Conservation (phyloP, 176 grass and related monocot species). For the Pontederia paniculata region DNA sequence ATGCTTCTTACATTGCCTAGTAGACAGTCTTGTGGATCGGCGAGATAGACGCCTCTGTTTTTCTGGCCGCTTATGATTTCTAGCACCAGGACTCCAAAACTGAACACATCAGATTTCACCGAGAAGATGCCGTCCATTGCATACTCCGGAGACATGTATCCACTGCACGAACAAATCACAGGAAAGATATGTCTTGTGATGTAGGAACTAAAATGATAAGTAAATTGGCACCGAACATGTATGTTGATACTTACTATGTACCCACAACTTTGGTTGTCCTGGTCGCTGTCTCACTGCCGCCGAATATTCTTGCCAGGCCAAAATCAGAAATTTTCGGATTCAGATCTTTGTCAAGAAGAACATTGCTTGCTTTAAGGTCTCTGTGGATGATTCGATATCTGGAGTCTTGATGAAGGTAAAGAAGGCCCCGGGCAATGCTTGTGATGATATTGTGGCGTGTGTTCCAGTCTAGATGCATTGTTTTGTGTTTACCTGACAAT, state of each 20-base stretch:
- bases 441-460: slow-evolving; percentile 53
- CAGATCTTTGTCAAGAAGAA: no score
- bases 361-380: slow-evolving; percentile 68
- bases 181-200: background rate
- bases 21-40: slow-evolving; percentile 37
- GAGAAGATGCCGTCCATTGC: slow-evolving; percentile 59
- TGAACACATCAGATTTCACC: slow-evolving; percentile 59
- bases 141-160: slow-evolving; percentile 63
- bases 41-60: slow-evolving; percentile 45
- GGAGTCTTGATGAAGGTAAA: slow-evolving; percentile 80
- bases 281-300: slow-evolving; percentile 48
- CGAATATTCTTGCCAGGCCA: slow-evolving; percentile 72
- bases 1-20: slow-evolving; percentile 34
- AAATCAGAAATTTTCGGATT: slow-evolving; percentile 92
- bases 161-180: slow-evolving; percentile 24
- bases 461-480: slow-evolving; percentile 39
- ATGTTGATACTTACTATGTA: slow-evolving; percentile 93
- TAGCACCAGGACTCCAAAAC: slow-evolving; percentile 50
- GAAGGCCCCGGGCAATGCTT: slow-evolving; percentile 48
- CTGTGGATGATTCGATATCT: slow-evolving; percentile 72
- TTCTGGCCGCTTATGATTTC: slow-evolving; percentile 58
- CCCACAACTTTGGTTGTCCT: slow-evolving; percentile 57
- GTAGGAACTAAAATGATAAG: background rate
- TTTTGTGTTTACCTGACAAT: slow-evolving; percentile 35
- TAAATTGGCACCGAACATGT: background rate